Base-by-base conservation (phyloP, 2,329 filamentous ascomycete genomes). In the Dactylellina drechsleri region DNA sequence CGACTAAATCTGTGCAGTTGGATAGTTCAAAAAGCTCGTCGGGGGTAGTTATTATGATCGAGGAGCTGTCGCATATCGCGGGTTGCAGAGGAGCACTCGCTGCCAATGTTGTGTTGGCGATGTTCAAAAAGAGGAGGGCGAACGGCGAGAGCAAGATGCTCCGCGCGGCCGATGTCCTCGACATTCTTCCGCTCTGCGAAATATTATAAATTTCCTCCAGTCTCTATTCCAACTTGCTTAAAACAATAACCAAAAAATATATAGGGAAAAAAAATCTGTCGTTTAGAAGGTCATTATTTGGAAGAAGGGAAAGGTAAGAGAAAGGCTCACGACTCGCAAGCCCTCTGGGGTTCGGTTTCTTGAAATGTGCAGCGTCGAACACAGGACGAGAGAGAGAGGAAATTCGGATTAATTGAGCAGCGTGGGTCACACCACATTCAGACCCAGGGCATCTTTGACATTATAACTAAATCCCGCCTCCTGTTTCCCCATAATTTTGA, bases 401-500 rank as follows among this genome's bases (percentile, higher is more conserved):
- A 60, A 36, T 56, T 73, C 68, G 68, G 68, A 73, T 66, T 73
- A 73, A 66, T 66, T 73, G 43, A 53, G 52, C 18, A 10, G 13
- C 40, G 41, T 49, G 12, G 47, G 58, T 59, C 53, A 58, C 50
- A 53, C 57, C 18, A 31, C 64, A 36, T 36, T 36, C 31, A 16
- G 23, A 28, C 54, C 50, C 58, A 67, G 64, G 71, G 71, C 58
- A 56, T 36, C 50, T 41, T 64, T 47, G 52, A 62, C 64, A 58
- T 62, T 75, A 68, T 75, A 75, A 36, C 31, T 36, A 36, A 75
- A 67, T 68, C 64, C 64, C 71, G 60, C 70, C 70, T 62, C 50
- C 57, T 49, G 57, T 41, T 54, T 58, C 16, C 43, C 18, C 52
- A 59, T 59, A 36, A 20, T 4, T 26, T 50, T 62, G 15, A 36